phyloP scores from a whole-genome alignment of 345 rosid genomes.

The Streptanthus diversifolius region DNA sequence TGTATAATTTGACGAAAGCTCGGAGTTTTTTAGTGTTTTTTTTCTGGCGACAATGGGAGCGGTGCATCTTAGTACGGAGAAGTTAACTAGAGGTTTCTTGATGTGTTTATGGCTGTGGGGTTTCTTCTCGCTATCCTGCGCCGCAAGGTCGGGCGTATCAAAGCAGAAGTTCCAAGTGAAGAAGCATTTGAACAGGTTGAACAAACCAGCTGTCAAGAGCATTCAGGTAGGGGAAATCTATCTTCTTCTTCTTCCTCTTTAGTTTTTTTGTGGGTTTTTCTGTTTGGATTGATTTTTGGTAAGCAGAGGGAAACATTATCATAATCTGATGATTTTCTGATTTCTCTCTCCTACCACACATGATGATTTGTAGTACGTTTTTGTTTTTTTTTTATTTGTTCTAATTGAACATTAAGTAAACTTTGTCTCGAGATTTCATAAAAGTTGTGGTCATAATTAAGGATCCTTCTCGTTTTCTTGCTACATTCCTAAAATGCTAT shows the following conservation, averaged over 20 bases:
- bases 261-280: not conserved
- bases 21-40: not conserved
- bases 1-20: not conserved
- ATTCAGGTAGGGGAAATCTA: conserved; percentile 52
- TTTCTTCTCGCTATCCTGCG: conserved; percentile 45
- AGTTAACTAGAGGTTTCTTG: conserved; percentile 30
- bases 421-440: not conserved
- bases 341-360: conserved; percentile 27
- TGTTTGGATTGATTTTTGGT: conserved; percentile 12
- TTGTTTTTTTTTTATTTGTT: not conserved
- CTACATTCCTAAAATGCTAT: not conserved
- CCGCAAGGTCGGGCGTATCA: conserved; percentile 57
- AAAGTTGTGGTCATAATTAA: conserved; percentile 20
- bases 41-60: conserved; percentile 26
- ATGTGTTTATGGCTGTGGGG: conserved; percentile 44
- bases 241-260: not conserved
- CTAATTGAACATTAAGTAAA: conserved; percentile 13
- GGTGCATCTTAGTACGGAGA: conserved; percentile 38
- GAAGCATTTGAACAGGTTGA: conserved; percentile 82
- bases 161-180: conserved; percentile 72
- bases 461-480: not conserved
- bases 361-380: conserved; percentile 7
- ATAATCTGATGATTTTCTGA: conserved; percentile 17
- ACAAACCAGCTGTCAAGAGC: conserved; percentile 78
- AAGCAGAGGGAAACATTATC: conserved; percentile 1